A percentile compares a stretch with the other conserved stretches of the same genome.
Conservation (phyloP, 768 basidiomycete genomes). For the Rhizopogon vulgaris region DNA sequence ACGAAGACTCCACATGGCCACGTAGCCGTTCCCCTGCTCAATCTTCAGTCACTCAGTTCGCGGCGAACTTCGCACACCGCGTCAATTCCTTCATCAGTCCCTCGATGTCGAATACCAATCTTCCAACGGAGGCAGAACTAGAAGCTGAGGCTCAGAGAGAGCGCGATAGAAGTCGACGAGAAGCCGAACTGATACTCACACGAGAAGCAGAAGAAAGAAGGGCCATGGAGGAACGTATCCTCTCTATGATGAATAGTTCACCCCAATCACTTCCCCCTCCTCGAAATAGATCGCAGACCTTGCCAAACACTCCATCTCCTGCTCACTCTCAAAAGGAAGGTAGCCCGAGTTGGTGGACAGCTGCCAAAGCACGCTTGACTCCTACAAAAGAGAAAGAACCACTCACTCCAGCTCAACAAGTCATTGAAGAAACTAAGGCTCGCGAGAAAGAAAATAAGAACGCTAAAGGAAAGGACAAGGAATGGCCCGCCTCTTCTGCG, state of each 20-base stretch:
- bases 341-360: conserved; percentile 59
- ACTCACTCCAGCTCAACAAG: conserved; percentile 81
- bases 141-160: conserved; percentile 78
- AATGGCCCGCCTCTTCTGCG: conserved; percentile 51
- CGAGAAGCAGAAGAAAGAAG: conserved; percentile 65
- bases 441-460: conserved; percentile 50
- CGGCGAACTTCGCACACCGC: conserved; percentile 67
- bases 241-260: conserved; percentile 61
- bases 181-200: conserved; percentile 73
- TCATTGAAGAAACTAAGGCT: conserved; percentile 68
- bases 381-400: conserved; percentile 69
- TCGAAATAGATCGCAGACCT: conserved; percentile 53
- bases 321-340: conserved; percentile 59
- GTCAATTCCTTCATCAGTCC: conserved; percentile 63
- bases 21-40: conserved; percentile 49
- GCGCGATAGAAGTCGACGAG: conserved; percentile 66
- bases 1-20: conserved; percentile 18
- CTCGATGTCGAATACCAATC: conserved; percentile 36
- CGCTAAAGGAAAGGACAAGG: conserved; percentile 39
- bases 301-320: conserved; percentile 56
- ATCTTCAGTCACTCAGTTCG: conserved; percentile 69
- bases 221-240: conserved; percentile 64
- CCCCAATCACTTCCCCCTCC: conserved; percentile 43
- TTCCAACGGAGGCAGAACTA: conserved; percentile 70
- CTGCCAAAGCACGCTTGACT: conserved; percentile 69